Base-by-base conservation (phyloP, 2,329 filamentous ascomycete genomes). In the Clarireedia monteithiana region DNA sequence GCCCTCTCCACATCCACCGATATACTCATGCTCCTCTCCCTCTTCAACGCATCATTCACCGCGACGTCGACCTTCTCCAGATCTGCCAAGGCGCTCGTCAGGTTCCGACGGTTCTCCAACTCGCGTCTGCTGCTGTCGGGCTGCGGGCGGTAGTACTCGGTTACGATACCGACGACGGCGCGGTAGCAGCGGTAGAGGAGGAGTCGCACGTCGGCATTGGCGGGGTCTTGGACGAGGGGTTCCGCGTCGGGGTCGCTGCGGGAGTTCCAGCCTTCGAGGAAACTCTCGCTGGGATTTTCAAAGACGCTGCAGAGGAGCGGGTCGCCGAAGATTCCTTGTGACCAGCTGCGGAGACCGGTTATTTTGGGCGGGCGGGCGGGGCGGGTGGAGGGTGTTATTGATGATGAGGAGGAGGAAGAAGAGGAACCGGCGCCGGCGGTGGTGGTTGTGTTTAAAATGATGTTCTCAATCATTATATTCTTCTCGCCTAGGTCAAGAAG, bases 171-270 rank as follows among this genome's bases (percentile, higher is more conserved):
- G 4, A 75, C 73, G 1, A 77, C 70, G 3, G 79, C 75, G 59
- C 83, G 79, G 64, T 82, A 84, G 63, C 78, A 80, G 59, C 78
- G 74, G 67, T 84, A 85, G 3, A 85, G 67, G 2, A 84, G 67
- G 6, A 81, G 63, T 10, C 81, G 74, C 2, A 74, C 67, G n/a
- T 69, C 63, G 0, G 72, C 73, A 56, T 74, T 73, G n/a, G 70
- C 68, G 20, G 65, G 63, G 57, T 76, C 75, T 46, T 79, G 74
- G 46, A 80, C 68, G 2, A 75, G 59, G 17, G 67, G 62, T 30
- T 63, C 20, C 20, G 20, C 20, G 20, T 20, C 58, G 23, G 66
- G 62, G 15, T 62, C 59, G 12, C 59, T 61, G 10, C 53, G 59
- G 48, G 57, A 56, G 30, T 46, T 50, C 68, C 67, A 82, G 1